phyloP scores from a whole-genome alignment of 352 stramenopile species.

The Phytophthora crassamura region DNA sequence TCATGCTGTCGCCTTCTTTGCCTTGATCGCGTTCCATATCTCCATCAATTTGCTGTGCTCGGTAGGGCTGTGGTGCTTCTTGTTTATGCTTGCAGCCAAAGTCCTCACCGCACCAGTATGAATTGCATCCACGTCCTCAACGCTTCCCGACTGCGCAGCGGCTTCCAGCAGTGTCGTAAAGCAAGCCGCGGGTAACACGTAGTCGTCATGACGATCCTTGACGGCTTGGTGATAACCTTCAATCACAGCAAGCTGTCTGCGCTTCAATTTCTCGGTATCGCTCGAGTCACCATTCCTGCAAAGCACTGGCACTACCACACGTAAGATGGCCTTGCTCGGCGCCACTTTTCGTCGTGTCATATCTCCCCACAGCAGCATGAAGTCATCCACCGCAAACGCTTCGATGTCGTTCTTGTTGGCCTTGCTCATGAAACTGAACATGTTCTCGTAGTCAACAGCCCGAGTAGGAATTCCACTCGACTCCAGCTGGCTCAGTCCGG shows the following conservation, averaged over 20 bases:
- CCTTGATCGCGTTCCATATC: conserved; percentile 26
- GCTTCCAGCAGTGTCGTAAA: conserved; percentile 51
- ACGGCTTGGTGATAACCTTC: conserved; percentile 30
- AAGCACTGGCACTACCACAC: conserved; percentile 38
- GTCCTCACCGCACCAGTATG: conserved; percentile 45
- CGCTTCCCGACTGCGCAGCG: conserved; percentile 32
- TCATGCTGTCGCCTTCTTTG: conserved; percentile 18
- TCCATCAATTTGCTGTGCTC: conserved; percentile 28
- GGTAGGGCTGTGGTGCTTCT: conserved; percentile 18
- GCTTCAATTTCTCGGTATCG: conserved; percentile 29
- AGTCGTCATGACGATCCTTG: conserved; percentile 38
- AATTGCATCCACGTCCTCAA: conserved; percentile 47
- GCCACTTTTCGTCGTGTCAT: conserved; percentile 45
- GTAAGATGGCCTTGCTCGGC: conserved; percentile 45
- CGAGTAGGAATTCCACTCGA: conserved; percentile 39
- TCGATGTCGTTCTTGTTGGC: conserved; percentile 6
- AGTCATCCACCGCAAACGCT: conserved; percentile 40
- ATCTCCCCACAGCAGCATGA: conserved; percentile 50
- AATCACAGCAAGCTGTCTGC: conserved; percentile 19
- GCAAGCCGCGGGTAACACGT: conserved; percentile 43
- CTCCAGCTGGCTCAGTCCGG: conserved; percentile 44
- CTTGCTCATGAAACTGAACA: conserved; percentile 56
- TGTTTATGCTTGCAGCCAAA: conserved; percentile 27
- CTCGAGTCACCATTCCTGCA: conserved; percentile 16
- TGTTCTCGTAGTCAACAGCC: conserved; percentile 41